Base-by-base conservation (phyloP, 495 filamentous ascomycete species). In the Penicillium mononematosum region DNA sequence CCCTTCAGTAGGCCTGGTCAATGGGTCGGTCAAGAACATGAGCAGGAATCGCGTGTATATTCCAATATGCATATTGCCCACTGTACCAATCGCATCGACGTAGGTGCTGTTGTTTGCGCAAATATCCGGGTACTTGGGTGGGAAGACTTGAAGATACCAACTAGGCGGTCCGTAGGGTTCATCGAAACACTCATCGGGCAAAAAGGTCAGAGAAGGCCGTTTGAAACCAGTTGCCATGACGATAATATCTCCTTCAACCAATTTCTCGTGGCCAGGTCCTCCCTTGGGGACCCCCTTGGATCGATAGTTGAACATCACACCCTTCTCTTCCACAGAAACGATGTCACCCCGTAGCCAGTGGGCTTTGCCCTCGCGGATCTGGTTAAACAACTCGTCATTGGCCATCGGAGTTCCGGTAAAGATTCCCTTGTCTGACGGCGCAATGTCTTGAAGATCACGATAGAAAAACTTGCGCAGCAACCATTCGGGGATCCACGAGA, bases 131-230 rank as follows among this genome's bases (percentile, higher is more conserved):
- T 76, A 76, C 39, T 76, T 71, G 45, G 75, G 75, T 39, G 90
- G 91, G 69, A 96, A 94, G 0, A 87, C 86, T 68, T 91, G 88
- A 1, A 93, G 78, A 60, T 92, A 96, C 91, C 91, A 94, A 66
- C 90, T 92, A 1, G 91, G 91, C 7, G 90, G 88, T 5, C 73
- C 74, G 65, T 93, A 92, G 4, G 86, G 82, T 53, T 87, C 78
- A 20, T 84, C 72, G 68, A 92, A 92, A 50, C 78, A 84, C 10
- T 87, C 79, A 2, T 84, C 73, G 0, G 91, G 91, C 3, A 96
- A 75, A 69, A 95, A 93, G 7, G 68, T 71, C 11, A 96, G 78
- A 12, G 81, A 79, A 0, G 91, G 91, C 5, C 90, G 81, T 43
- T 88, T 78, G 70, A 83, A 94, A 4, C 91, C 91, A 1, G 91